Percentiles rank a stretch among this genome's conserved stretches.
These are phyloP conservation scores for Chlamydomonas applanata DNA, from an alignment of 139 green algal genomes.

Conservation along the genomic window DNA sequence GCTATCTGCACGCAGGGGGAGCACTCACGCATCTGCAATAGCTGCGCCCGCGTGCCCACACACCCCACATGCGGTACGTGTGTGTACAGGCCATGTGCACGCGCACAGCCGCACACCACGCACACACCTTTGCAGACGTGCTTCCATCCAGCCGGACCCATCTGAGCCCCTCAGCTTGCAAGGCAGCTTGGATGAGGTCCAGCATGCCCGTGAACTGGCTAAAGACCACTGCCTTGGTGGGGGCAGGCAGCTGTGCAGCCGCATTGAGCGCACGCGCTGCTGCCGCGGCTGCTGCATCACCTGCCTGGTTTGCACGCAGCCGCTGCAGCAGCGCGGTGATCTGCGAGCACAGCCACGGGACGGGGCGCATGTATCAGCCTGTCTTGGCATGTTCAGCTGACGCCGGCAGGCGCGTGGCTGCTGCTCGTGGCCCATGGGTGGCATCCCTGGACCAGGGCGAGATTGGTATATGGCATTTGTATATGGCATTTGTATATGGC, in stretches of 20 bases:
- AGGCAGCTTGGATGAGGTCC: constrained; percentile 28
- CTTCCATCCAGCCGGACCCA: constrained; percentile 46
- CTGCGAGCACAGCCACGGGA: constrained; percentile 22
- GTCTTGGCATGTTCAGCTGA: too few species aligned
- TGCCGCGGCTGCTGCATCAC: neutral
- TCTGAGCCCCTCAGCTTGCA: constrained; percentile 13
- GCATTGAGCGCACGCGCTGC: neutral
- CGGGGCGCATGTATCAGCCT: neutral
- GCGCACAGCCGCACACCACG: too few species aligned
- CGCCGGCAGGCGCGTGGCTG: too few species aligned
- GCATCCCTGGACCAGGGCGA: too few species aligned
- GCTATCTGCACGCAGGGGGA: too few species aligned
- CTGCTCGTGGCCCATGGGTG: too few species aligned
- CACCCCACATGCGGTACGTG: too few species aligned
- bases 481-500: too few species aligned
- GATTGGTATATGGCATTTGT: too few species aligned
- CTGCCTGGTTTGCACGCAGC: constrained; percentile 17
- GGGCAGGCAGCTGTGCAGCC: neutral
- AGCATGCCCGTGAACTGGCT: constrained; percentile 51
- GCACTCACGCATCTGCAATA: too few species aligned
- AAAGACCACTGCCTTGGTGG: constrained; percentile 34
- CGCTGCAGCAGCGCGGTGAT: constrained; percentile 43
- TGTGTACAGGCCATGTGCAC: too few species aligned
- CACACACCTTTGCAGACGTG: constrained; percentile 7
- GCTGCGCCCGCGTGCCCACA: too few species aligned